Evolutionary conservation across 768 basidiomycete species (phyloP), one percentile per base, ranked within the genome.

Genomic region (Boletus sp.): DNA sequence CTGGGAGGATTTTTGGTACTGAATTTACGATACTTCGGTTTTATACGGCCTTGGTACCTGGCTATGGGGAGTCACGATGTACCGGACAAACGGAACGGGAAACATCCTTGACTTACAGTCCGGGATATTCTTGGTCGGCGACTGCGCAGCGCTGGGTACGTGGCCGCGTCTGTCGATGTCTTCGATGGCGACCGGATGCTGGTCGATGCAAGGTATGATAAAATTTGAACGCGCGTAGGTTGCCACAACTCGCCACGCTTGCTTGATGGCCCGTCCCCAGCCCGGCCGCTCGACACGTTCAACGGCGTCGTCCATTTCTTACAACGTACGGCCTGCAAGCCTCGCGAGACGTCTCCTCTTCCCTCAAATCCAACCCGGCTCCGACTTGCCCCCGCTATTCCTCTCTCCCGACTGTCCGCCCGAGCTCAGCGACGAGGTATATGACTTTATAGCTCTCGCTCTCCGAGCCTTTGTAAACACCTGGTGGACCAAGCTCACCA

Each of bases 401-500:
- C 69, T 74, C 29, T 73, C 80, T 0, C 73, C 76, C 0, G 54
- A 65, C 12, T 75, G 76, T 9, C 72, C 79, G 0, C 76, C 78
- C 24, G 84, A 89, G 47, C 80, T 94, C 56, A 79, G 81, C 54
- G 76, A 79, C 6, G 71, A 72, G 56, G 67, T 47, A 7, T 92
- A 93, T 66, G 88, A 93, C 71, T 78, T 92, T 56, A 77, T 92
- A 33, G 91, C 92, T 0, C 85, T 93, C 56, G 81, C 85, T 10
- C 78, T 94, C 24, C 81, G 92, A 35, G 90, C 90, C 7, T 89
- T 80, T 64, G 83, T 94, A 37, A 82, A 84, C 47, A 87, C 89
- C 2, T 94, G 92, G 92, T 94, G 92, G 89, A 78, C 87, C 33
- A 90, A 84, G 65, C 79, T 94, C 52, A 83, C 91, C 1, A 82